Conservation (phyloP, 1,139 yeast species). For the Hemisphaericaspora lyxosophila region DNA sequence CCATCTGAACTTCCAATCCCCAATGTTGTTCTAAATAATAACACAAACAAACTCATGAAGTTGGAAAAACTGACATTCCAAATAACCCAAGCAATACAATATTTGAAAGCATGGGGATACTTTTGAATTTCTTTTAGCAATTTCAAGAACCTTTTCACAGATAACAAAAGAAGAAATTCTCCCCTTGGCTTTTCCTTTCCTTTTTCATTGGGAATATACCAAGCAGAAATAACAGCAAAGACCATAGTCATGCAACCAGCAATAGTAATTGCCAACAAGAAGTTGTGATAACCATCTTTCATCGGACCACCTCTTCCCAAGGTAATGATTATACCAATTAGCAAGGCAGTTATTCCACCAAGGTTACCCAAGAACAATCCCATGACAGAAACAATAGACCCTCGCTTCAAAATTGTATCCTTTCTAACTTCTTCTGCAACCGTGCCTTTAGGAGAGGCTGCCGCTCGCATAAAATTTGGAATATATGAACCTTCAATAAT, state of each 20-base stretch:
- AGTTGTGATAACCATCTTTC: conserved; percentile 34
- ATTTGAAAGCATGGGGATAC: conserved; percentile 39
- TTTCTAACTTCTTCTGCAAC: conserved; percentile 28
- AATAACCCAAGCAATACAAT: conserved; percentile 44
- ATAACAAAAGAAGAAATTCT: conserved; percentile 23
- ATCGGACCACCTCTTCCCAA: conserved; percentile 28
- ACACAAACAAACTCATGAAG: conserved; percentile 36
- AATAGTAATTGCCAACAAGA: conserved; percentile 39
- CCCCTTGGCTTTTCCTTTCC: conserved; percentile 29
- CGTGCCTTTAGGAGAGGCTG: conserved; percentile 16
- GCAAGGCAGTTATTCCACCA: conserved; percentile 42
- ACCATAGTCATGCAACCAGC: conserved; percentile 40
- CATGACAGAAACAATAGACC: conserved; percentile 39
- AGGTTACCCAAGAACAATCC: conserved; percentile 39
- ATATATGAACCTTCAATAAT: conserved; percentile 45
- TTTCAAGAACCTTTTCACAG: conserved; percentile 26
- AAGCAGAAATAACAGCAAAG: conserved; percentile 27
- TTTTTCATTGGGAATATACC: conserved; percentile 32
- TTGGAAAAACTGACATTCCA: conserved; percentile 44
- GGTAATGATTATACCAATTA: conserved; percentile 42
- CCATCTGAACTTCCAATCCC: conserved; percentile 42
- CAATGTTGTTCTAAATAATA: conserved; percentile 42
- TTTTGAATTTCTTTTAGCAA: conserved; percentile 27
- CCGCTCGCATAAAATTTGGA: conserved; percentile 43
- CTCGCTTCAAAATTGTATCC: conserved; percentile 29